phyloP scores from a whole-genome alignment of 768 basidiomycete genomes.

The Termitomyces heimii region DNA sequence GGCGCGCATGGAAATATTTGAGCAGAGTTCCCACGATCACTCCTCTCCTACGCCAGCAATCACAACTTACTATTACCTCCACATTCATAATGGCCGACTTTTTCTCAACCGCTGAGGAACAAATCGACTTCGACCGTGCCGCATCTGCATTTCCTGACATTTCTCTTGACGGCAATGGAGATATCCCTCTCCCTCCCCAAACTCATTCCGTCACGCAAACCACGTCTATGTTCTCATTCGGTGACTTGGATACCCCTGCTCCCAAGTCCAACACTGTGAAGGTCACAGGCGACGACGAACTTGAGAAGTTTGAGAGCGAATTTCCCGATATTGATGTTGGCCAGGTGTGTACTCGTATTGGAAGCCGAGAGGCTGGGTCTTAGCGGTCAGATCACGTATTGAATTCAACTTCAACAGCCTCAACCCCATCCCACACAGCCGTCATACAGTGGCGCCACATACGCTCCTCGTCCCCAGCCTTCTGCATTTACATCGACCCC shows the following conservation, averaged over 20 bases:
- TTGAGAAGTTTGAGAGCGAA: slow-evolving; percentile 80
- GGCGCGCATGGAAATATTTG: background rate
- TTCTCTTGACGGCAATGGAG: slow-evolving; percentile 60
- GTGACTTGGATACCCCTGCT: slow-evolving; percentile 50
- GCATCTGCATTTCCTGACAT: slow-evolving; percentile 84
- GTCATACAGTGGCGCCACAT: slow-evolving; percentile 45
- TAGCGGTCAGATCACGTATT: background rate
- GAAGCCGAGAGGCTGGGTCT: background rate
- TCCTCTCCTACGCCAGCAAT: background rate
- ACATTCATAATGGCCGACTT: slow-evolving; percentile 22
- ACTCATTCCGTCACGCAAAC: slow-evolving; percentile 25
- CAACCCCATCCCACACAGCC: slow-evolving; percentile 28
- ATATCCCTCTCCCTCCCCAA: slow-evolving; percentile 35
- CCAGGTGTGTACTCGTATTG: slow-evolving; percentile 22
- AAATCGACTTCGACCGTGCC: slow-evolving; percentile 79
- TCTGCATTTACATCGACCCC: slow-evolving; percentile 69
- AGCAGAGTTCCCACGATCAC: slow-evolving; percentile 17
- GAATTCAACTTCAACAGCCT: slow-evolving; percentile 12
- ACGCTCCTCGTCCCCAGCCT: slow-evolving; percentile 73
- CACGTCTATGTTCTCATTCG: slow-evolving; percentile 55
- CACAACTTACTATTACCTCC: background rate
- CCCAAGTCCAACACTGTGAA: slow-evolving; percentile 50
- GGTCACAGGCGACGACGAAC: slow-evolving; percentile 80
- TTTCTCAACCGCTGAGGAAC: slow-evolving; percentile 33
- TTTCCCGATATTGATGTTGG: slow-evolving; percentile 74